Conservation (phyloP, 805 yeast genomes). For the Lipomyces spencermartinsiae region DNA sequence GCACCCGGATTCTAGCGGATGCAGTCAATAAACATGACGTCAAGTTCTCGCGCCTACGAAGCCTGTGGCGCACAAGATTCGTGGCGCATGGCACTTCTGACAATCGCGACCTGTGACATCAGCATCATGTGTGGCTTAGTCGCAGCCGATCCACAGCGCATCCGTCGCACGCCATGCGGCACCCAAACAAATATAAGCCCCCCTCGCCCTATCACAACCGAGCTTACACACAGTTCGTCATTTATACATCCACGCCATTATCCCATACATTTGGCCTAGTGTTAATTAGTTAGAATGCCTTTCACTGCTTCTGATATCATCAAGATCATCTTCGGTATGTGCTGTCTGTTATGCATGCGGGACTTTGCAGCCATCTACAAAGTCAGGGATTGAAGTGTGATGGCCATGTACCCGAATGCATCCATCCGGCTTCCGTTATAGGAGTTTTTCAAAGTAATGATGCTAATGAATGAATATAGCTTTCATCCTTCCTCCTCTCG, state of each 20-base stretch:
- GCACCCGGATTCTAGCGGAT: too few relatives aligned
- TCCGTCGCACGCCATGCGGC: too few relatives aligned
- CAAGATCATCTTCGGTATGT: slow-evolving; percentile 55
- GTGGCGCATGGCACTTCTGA: too few relatives aligned
- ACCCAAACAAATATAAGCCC: too few relatives aligned
- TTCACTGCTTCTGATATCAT: slow-evolving; percentile 60
- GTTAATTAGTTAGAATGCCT: slow-evolving; percentile 49
- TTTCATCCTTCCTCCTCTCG: slow-evolving; percentile 58
- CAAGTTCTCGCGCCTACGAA: too few relatives aligned
- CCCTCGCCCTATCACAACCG: not conserved
- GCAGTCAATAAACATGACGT: too few relatives aligned
- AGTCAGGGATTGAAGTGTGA: not conserved
- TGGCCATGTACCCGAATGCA: too few relatives aligned
- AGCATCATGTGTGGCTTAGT: too few relatives aligned
- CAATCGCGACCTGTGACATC: too few relatives aligned
- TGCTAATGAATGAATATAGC: slow-evolving; percentile 16
- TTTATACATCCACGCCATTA: not conserved
- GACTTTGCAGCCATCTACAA: not conserved
- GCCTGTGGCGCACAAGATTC: too few relatives aligned
- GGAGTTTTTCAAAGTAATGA: not conserved
- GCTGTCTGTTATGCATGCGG: not conserved
- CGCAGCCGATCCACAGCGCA: too few relatives aligned
- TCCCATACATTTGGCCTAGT: not conserved
- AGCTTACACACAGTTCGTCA: not conserved
- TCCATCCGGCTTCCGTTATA: not conserved